Evolutionary conservation across 306 rosid genomes (phyloP).

Genomic region (Inga oerstediana): DNA sequence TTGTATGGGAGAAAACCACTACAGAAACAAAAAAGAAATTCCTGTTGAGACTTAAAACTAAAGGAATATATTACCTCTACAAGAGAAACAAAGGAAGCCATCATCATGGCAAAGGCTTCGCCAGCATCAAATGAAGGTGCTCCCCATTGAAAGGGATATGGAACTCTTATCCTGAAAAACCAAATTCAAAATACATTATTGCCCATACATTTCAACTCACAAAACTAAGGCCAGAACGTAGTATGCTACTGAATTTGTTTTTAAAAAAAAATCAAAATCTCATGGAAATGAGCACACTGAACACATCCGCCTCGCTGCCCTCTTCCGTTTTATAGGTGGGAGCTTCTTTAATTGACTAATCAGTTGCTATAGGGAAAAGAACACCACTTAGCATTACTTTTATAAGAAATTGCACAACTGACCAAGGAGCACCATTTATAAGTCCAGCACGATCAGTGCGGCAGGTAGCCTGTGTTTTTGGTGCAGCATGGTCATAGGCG

Average conservation of each 20-base stretch:
- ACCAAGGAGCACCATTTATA: slow-evolving; percentile 89
- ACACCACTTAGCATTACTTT: neutral
- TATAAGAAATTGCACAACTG: slow-evolving; percentile 42
- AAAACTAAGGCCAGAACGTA: slow-evolving; percentile 19
- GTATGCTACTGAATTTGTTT: neutral
- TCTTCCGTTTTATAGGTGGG: neutral
- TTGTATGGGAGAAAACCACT: slow-evolving; percentile 20
- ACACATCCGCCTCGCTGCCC: neutral
- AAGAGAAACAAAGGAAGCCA: slow-evolving; percentile 88
- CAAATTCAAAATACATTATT: slow-evolving; percentile 31
- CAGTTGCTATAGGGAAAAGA: neutral
- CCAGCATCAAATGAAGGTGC: slow-evolving; percentile 98
- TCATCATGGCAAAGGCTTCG: slow-evolving; percentile 99
- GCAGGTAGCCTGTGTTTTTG: slow-evolving; percentile 79
- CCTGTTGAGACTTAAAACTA: slow-evolving; percentile 9
- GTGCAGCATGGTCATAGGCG: slow-evolving; percentile 75
- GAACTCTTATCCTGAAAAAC: slow-evolving; percentile 91
- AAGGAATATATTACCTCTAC: slow-evolving; percentile 71
- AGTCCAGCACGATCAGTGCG: slow-evolving; percentile 98
- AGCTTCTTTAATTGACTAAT: neutral
- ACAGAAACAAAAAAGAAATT: slow-evolving; percentile 18
- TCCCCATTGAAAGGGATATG: slow-evolving; percentile 99
- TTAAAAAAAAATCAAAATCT: slow-evolving; percentile 12
- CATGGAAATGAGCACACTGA: slow-evolving; percentile 5
- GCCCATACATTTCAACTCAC: slow-evolving; percentile 25